These are phyloP conservation scores for Trametes meyenii DNA, from an alignment of 768 basidiomycete genomes.

Conservation along the genomic window DNA sequence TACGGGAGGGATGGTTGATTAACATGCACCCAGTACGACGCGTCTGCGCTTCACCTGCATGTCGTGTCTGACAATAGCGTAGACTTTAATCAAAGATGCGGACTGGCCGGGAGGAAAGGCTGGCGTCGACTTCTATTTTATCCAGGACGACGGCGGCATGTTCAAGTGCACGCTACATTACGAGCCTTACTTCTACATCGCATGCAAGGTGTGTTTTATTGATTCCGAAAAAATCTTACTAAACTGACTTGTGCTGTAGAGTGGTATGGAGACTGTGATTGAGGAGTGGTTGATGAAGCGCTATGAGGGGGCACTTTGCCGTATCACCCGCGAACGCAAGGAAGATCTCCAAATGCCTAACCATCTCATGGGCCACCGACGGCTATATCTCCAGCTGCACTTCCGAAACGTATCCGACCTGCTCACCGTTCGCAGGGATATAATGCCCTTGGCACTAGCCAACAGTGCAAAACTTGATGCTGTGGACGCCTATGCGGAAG, in stretches of 20 bases:
- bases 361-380: conserved; percentile 92
- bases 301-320: conserved; percentile 84
- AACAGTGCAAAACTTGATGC: conserved; percentile 94
- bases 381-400: conserved; percentile 83
- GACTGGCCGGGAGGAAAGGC: conserved; percentile 83
- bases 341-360: conserved; percentile 96
- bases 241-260: conserved; percentile 42
- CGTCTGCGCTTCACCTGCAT: background rate
- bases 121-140: conserved; percentile 96
- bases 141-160: conserved; percentile 94
- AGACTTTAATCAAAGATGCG: conserved; percentile 88
- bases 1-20: conserved; percentile 90
- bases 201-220: conserved; percentile 72
- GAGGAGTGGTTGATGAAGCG: conserved; percentile 96
- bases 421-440: conserved; percentile 81
- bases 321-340: conserved; percentile 80
- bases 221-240: background rate
- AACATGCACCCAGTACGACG: conserved; percentile 95
- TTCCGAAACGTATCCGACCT: conserved; percentile 96
- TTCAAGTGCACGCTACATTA: conserved; percentile 94
- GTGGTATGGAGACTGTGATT: conserved; percentile 82
- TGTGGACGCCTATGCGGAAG: conserved; percentile 97
- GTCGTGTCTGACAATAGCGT: background rate
- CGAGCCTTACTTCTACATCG: conserved; percentile 94
- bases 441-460: conserved; percentile 85